These are phyloP conservation scores for Phytophthora podocarpi DNA, from an alignment of 352 stramenopile genomes.

Conservation along the genomic window DNA sequence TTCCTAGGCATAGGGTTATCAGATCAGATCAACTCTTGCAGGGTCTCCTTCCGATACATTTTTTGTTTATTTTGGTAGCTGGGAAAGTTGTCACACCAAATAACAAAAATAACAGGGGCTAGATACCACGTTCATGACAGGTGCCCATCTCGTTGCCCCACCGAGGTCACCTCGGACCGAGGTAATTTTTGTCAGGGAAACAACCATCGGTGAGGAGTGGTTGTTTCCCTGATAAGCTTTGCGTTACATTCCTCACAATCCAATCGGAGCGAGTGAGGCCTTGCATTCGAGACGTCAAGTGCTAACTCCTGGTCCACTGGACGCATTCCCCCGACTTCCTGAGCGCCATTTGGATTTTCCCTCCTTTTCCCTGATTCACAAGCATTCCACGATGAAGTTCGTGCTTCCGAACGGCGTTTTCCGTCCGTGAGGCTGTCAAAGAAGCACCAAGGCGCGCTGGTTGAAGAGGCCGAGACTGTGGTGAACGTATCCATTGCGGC, in stretches of 20 bases:
- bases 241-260: constrained; percentile 18
- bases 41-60: not conserved
- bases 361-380: no score
- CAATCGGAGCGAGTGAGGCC: constrained; percentile 2
- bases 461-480: constrained; percentile 43
- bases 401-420: constrained; percentile 44
- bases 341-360: not conserved
- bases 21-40: constrained; percentile 4
- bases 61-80: not conserved
- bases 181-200: not conserved
- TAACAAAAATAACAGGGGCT: not conserved
- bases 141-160: no score
- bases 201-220: no score
- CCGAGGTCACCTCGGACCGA: no score
- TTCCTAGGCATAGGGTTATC: no score
- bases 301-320: not conserved
- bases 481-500: constrained; percentile 47
- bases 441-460: constrained; percentile 28
- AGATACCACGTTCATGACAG: constrained; percentile 7
- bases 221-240: no score
- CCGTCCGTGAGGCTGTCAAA: constrained; percentile 32
- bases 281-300: not conserved
- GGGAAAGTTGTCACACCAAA: not conserved
- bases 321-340: not conserved
- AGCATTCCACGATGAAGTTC: constrained; percentile 35